Percentiles rank a stretch among this genome's conserved stretches.
phyloP scores from a whole-genome alignment of 2,329 filamentous ascomycete species.

The Xylariaceae sp. region DNA sequence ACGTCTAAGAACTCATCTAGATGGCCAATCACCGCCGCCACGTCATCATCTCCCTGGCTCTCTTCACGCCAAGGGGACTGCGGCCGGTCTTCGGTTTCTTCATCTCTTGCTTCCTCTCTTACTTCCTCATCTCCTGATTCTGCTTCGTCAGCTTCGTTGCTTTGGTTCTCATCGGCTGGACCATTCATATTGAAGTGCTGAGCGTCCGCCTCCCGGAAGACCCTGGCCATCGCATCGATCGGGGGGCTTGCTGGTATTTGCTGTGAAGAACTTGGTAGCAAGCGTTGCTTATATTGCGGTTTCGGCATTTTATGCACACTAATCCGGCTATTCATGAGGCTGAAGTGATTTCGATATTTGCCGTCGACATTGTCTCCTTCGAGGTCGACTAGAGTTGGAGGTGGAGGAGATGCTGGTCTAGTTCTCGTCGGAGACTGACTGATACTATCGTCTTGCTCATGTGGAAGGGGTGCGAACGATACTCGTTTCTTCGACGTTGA shows the following conservation, averaged over 20 bases:
- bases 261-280: constrained; percentile 42
- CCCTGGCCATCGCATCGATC: constrained; percentile 44
- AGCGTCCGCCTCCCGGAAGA: constrained; percentile 44
- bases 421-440: constrained; percentile 11
- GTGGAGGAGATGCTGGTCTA: constrained; percentile 41
- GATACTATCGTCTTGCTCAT: constrained; percentile 27
- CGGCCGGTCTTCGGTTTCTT: constrained; percentile 5
- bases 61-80: constrained; percentile 31
- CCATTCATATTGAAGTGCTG: not conserved
- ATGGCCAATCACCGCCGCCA: constrained; percentile 43
- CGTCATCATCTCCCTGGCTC: constrained; percentile 39
- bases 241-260: constrained; percentile 37
- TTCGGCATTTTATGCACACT: constrained; percentile 7
- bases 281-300: constrained; percentile 26
- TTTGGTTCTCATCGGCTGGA: constrained; percentile 5
- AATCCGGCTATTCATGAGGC: constrained; percentile 37
- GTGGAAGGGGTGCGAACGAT: constrained; percentile 32
- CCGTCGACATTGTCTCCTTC: constrained; percentile 32
- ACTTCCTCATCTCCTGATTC: constrained; percentile 8
- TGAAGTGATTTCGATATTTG: constrained; percentile 46
- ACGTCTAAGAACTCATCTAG: constrained; percentile 41
- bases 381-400: constrained; percentile 32
- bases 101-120: constrained; percentile 4
- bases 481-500: constrained; percentile 28
- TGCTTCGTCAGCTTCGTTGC: constrained; percentile 2